Conservation (phyloP, 129 eudicot genomes). For the Solidago caesia region DNA sequence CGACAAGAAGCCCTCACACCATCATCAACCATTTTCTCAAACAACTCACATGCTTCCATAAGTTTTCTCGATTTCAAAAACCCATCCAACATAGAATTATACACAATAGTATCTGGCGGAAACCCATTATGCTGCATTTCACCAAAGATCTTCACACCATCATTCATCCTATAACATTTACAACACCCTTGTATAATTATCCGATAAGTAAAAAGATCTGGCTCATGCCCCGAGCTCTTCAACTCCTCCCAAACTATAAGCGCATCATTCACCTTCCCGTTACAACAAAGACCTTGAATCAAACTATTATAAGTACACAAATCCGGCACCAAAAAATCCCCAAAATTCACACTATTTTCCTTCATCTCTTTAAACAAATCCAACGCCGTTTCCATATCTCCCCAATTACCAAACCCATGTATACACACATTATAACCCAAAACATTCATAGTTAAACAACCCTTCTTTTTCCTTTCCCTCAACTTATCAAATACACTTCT, state of each 20-base stretch:
- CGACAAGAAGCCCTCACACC: conserved; percentile 69
- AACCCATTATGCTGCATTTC: conserved; percentile 85
- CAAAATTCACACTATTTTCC: conserved; percentile 33
- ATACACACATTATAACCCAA: conserved; percentile 90
- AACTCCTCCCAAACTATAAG: conserved; percentile 75
- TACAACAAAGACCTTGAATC: conserved; percentile 67
- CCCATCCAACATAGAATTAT: conserved; percentile 79
- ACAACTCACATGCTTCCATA: conserved; percentile 75
- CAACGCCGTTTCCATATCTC: conserved; percentile 65
- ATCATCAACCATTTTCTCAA: conserved; percentile 83
- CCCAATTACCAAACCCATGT: conserved; percentile 87
- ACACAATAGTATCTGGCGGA: conserved; percentile 61
- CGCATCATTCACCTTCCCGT: conserved; percentile 85
- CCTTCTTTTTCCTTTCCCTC: conserved; percentile 36
- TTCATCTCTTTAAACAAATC: conserved; percentile 85
- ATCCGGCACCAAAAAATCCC: conserved; percentile 48
- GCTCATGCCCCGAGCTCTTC: conserved; percentile 86
- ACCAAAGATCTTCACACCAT: conserved; percentile 60
- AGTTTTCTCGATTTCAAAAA: conserved; percentile 72
- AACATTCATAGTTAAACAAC: conserved; percentile 48
- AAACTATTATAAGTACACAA: conserved; percentile 87
- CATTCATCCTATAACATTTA: conserved; percentile 63
- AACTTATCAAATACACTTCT: conserved; percentile 47
- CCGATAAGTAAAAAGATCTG: conserved; percentile 72
- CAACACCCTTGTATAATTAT: conserved; percentile 86